Conservation (phyloP, 192 early-diverging fungal species). For the Physocladia obscura region DNA sequence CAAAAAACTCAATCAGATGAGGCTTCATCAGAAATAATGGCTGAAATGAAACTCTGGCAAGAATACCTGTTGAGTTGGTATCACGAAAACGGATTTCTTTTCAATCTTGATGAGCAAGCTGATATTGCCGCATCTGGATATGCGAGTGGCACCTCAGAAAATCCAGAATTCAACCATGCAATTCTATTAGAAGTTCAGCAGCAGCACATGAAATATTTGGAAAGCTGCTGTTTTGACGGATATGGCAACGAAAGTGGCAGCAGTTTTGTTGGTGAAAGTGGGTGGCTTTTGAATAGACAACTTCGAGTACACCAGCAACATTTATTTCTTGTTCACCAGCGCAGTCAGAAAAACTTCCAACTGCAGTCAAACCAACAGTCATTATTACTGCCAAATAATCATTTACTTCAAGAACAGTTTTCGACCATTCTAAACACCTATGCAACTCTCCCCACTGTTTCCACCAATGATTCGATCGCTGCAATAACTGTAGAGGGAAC, state of each 20-base stretch:
- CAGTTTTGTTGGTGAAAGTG: too few relatives aligned
- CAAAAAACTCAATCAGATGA: too few relatives aligned
- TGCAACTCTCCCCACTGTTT: background rate
- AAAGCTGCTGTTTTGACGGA: background rate
- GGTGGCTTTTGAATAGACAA: background rate
- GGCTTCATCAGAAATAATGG: background rate
- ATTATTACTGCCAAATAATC: background rate
- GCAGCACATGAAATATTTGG: background rate
- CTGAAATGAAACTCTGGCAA: constrained; percentile 10
- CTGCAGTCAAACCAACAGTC: background rate
- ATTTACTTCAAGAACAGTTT: background rate
- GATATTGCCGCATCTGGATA: background rate
- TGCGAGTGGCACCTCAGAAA: too few relatives aligned
- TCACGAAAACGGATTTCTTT: background rate
- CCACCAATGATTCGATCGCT: background rate
- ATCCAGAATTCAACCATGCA: background rate
- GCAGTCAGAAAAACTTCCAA: background rate
- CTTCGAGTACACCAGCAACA: background rate
- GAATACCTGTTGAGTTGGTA: background rate
- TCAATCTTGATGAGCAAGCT: background rate
- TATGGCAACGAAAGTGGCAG: background rate
- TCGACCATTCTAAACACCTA: background rate
- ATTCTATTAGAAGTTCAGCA: background rate
- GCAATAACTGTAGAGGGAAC: background rate
- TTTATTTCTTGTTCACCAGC: background rate